phyloP scores from a whole-genome alignment of 2,329 filamentous ascomycete species.

The Aspergillus sojae region DNA sequence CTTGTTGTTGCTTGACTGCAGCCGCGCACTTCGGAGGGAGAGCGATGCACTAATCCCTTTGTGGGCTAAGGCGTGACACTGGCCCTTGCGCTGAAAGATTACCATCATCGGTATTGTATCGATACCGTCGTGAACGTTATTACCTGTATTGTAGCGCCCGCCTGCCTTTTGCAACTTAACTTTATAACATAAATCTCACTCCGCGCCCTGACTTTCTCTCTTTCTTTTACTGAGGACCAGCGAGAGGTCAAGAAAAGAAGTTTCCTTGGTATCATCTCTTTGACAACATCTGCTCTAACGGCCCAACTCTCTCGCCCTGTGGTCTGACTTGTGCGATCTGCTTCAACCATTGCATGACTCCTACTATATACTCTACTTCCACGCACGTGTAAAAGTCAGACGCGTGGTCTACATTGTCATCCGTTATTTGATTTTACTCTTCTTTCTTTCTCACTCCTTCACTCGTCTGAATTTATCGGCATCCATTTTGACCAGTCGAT shows the following conservation, averaged over 20 bases:
- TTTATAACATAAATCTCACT: constrained; percentile 8
- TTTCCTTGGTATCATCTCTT: not conserved
- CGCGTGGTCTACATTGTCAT: constrained; percentile 5
- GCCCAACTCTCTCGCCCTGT: not conserved
- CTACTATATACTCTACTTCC: constrained; percentile 11
- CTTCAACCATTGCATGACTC: constrained; percentile 1
- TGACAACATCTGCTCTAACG: not conserved
- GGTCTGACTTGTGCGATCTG: not conserved
- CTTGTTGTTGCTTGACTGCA: constrained; percentile 12
- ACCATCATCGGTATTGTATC: constrained; percentile 10
- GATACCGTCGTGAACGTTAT: not conserved
- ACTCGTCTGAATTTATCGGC: not conserved
- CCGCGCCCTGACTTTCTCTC: not conserved
- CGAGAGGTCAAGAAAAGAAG: not conserved
- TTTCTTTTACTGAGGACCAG: not conserved
- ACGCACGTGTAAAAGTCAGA: constrained; percentile 14
- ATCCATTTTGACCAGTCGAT: not conserved
- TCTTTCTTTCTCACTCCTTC: not conserved
- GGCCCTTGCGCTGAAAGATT: constrained; percentile 8
- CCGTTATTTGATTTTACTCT: not conserved
- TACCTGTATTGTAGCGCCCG: constrained; percentile 7
- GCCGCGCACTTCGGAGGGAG: constrained; percentile 19
- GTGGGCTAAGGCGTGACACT: constrained; percentile 17
- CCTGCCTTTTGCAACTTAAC: constrained; percentile 5
- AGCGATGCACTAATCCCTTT: constrained; percentile 11